Percentiles rank a stretch among this genome's conserved stretches.
These are phyloP conservation scores for Rubus parviflorus DNA, from an alignment of 306 rosid species.

Conservation along the genomic window DNA sequence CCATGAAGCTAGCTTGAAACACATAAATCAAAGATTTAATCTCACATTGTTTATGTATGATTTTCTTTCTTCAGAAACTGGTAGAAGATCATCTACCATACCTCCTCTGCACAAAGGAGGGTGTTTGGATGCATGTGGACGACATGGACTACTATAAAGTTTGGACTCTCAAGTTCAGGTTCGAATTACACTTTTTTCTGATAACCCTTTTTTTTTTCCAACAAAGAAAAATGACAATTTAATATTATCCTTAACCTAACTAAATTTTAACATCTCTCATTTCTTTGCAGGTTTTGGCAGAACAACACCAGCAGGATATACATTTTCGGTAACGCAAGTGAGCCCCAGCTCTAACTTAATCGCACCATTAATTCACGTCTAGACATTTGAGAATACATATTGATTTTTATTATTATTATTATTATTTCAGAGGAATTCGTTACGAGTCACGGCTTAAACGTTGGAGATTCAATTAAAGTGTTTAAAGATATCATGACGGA, in stretches of 20 bases:
- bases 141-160: constrained; percentile 27
- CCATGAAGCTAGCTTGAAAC: too few species aligned
- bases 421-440: constrained; percentile 15
- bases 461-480: constrained; percentile 25
- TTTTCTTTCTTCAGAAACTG: constrained; percentile 11
- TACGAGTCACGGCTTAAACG: neutral
- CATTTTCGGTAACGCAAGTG: constrained; percentile 32
- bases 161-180: constrained; percentile 42
- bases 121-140: constrained; percentile 16
- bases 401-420: neutral
- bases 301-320: constrained; percentile 31
- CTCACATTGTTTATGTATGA: neutral
- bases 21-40: too few species aligned
- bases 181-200: neutral
- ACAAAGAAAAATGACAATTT: neutral
- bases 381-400: neutral
- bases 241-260: neutral
- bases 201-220: neutral
- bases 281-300: constrained; percentile 31
- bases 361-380: neutral
- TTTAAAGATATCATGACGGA: constrained; percentile 27
- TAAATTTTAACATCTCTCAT: neutral
- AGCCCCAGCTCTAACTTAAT: neutral
- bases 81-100: constrained; percentile 35
- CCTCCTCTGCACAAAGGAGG: constrained; percentile 1